Evolutionary conservation across 176 grass and related monocot species (phyloP), one percentile per base, ranked within the genome.

Genomic region (Cenchrus purpureus): DNA sequence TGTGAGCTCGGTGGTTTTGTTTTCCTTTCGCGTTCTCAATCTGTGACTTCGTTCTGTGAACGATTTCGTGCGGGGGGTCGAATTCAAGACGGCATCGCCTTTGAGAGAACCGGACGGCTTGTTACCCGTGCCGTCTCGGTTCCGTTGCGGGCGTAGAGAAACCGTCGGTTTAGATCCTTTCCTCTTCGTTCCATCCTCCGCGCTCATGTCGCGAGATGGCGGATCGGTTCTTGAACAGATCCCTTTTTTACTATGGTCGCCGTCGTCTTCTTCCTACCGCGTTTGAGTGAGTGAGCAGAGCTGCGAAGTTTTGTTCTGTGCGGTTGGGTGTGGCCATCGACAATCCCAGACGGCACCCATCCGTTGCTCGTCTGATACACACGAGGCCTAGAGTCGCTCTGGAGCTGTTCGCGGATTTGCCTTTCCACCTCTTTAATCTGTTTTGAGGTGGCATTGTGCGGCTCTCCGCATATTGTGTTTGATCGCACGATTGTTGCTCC

Each of bases 131-230:
- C 69, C 89, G 16, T 75, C 62, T 19, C 15, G 85, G 89, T 84
- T 91, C 89, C 85, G 85, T 91, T 91, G 89, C 85, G 69, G 89
- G 89, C 85, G 85, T 84, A 91, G 0, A 91, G 6, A 0, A 84
- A 40, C 79, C 34, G 3, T 17, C 20, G 48, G 58, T 65, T 19
- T 5, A 74, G 85, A 65, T 57, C 63, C 76, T 28, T 32, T 77
- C 69, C 19, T 28, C 8, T 10, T 17, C 31, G 66, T 10, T 8
- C 68, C 84, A 84, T 77, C 59, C 32, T 53, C 40, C n/a, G 25
- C 4, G 12, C 51, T 5, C 51, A 55, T 2, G 3, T 74, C 14
- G 68, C 28, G 82, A 56, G 85, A 76, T 91, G 84, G 55, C 75
- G 53, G 80, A 79, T 11, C 50, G 60, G 62, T 34, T 87, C 70